phyloP scores from a whole-genome alignment of 2,329 filamentous ascomycete species.

The Tolypocladium amazonense region DNA sequence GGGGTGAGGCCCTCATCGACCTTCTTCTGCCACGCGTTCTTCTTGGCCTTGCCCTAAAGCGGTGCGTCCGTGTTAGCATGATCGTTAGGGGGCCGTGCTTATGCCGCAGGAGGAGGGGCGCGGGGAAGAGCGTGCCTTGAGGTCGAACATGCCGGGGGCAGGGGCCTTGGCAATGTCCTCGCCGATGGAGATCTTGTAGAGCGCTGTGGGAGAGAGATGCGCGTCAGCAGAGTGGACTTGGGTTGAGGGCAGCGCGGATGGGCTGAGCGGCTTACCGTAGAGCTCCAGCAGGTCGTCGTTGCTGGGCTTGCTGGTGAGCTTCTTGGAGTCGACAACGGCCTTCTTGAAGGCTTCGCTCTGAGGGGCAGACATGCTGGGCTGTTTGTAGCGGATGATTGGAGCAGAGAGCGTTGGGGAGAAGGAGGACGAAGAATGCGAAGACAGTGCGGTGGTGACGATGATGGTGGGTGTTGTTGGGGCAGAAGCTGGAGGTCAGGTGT shows the following conservation, averaged over 20 bases:
- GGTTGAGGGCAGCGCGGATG: not conserved
- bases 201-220: slow-evolving; percentile 24
- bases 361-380: slow-evolving; percentile 27
- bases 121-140: slow-evolving; percentile 38
- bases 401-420: not conserved
- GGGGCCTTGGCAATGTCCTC: slow-evolving; percentile 47
- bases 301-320: slow-evolving; percentile 53
- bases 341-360: slow-evolving; percentile 39
- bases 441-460: not conserved
- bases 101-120: not conserved
- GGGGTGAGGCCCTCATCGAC: slow-evolving; percentile 52
- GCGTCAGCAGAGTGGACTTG: not conserved
- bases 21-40: slow-evolving; percentile 63
- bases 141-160: slow-evolving; percentile 57
- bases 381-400: not conserved
- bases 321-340: slow-evolving; percentile 53
- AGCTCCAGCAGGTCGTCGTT: slow-evolving; percentile 55
- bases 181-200: slow-evolving; percentile 47
- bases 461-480: not conserved
- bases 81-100: not conserved
- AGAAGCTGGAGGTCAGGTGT: not conserved
- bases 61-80: no score
- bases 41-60: slow-evolving; percentile 62
- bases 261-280: slow-evolving; percentile 34
- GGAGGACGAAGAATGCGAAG: no score